phyloP scores from a whole-genome alignment of 352 stramenopile genomes.

The Phytophthora uliginosa region DNA sequence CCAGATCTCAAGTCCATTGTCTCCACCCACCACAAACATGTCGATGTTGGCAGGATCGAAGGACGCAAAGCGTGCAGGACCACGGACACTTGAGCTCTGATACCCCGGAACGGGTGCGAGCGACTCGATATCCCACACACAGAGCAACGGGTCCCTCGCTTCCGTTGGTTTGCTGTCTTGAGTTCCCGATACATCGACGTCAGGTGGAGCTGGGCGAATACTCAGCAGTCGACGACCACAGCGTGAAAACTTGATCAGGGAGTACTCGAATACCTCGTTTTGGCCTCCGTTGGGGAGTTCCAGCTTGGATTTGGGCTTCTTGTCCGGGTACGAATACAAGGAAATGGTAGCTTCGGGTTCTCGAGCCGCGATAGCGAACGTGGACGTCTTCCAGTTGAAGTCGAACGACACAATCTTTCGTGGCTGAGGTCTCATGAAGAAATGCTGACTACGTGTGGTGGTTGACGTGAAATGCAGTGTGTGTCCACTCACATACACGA shows the following conservation, averaged over 20 bases:
- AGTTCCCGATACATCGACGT: neutral
- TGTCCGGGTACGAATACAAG: slow-evolving; percentile 83
- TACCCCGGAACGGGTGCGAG: slow-evolving; percentile 62
- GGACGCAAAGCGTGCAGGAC: slow-evolving; percentile 58
- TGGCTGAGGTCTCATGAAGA: slow-evolving; percentile 61
- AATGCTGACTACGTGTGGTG: slow-evolving; percentile 67
- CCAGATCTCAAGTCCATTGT: slow-evolving; percentile 75
- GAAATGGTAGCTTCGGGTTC: slow-evolving; percentile 67
- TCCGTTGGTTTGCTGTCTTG: slow-evolving; percentile 4
- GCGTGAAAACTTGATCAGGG: slow-evolving; percentile 71
- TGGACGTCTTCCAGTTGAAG: slow-evolving; percentile 62
- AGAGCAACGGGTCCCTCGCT: slow-evolving; percentile 36
- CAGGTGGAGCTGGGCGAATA: slow-evolving; percentile 37
- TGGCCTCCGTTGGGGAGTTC: slow-evolving; percentile 18
- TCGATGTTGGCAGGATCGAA: slow-evolving; percentile 74
- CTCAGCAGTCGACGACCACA: slow-evolving; percentile 71
- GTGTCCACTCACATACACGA: slow-evolving; percentile 71
- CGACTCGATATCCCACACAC: slow-evolving; percentile 75
- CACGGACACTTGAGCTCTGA: slow-evolving; percentile 16
- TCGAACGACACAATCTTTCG: slow-evolving; percentile 76
- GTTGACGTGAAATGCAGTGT: slow-evolving; percentile 79
- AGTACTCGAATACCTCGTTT: slow-evolving; percentile 66
- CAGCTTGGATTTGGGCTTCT: slow-evolving; percentile 74
- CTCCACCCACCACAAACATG: slow-evolving; percentile 71
- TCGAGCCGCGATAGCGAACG: slow-evolving; percentile 64